Percentiles rank a stretch among this genome's conserved stretches.
phyloP scores from a whole-genome alignment of 306 rosid genomes.

The Prunus persica region Prunus_persica_NCBIv2 NC_034015.1:19797501-19798000 shows the following conservation, averaged over 20 bases:
- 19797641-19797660: slow-evolving; percentile 34
- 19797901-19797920: background rate
- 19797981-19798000: background rate
- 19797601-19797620: slow-evolving; percentile 31
- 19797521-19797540: slow-evolving; percentile 5
- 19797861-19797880: background rate
- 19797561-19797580: slow-evolving; percentile 23
- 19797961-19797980: background rate
- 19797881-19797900: background rate
- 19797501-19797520: background rate
- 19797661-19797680: slow-evolving; percentile 19
- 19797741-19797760: slow-evolving; percentile 7
- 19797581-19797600: slow-evolving; percentile 7
- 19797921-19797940: background rate
- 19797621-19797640: slow-evolving; percentile 39
- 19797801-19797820: background rate
- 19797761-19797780: slow-evolving; percentile 33
- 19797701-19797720: slow-evolving; percentile 29
- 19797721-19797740: slow-evolving; percentile 29
- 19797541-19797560: slow-evolving; percentile 8
- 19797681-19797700: slow-evolving; percentile 34
- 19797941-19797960: background rate
- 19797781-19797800: slow-evolving; percentile 5
- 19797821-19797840: background rate
- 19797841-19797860: background rate